Percentiles rank a stretch among this genome's conserved stretches.
Conservation (phyloP, 108 stramenopile genomes). For the Seminavis robusta region DNA sequence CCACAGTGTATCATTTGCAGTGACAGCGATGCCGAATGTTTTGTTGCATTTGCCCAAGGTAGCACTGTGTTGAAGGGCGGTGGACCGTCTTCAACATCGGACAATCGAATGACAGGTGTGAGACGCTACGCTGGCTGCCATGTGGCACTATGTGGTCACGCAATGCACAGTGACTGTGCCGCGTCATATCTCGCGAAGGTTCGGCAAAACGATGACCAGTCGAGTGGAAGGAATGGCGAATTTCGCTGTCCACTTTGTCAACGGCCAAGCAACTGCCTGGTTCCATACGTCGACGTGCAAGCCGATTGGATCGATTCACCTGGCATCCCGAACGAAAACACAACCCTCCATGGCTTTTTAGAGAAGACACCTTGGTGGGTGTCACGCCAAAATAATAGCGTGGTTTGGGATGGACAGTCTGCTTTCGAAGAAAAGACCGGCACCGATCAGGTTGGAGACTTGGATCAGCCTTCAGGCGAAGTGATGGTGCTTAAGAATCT, state of each 20-base stretch:
- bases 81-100: too few relatives aligned
- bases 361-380: conserved; percentile 75
- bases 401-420: conserved; percentile 73
- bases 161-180: conserved; percentile 79
- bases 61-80: conserved; percentile 81
- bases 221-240: conserved; percentile 56
- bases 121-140: conserved; percentile 67
- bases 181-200: conserved; percentile 72
- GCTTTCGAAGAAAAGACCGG: conserved; percentile 28
- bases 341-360: conserved; percentile 45
- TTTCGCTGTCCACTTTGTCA: conserved; percentile 84
- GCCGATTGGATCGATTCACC: conserved; percentile 68
- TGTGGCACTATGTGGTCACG: conserved; percentile 84
- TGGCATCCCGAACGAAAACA: conserved; percentile 2
- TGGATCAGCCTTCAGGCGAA: conserved; percentile 47
- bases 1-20: conserved; percentile 84
- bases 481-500: conserved; percentile 72
- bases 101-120: conserved; percentile 13
- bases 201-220: conserved; percentile 64
- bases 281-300: conserved; percentile 84
- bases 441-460: conserved; percentile 3
- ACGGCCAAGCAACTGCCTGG: conserved; percentile 72
- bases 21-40: conserved; percentile 65
- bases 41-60: conserved; percentile 77
- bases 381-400: conserved; percentile 36